Conservation (phyloP, 768 basidiomycete genomes). For the Tulasnella sp. region DNA sequence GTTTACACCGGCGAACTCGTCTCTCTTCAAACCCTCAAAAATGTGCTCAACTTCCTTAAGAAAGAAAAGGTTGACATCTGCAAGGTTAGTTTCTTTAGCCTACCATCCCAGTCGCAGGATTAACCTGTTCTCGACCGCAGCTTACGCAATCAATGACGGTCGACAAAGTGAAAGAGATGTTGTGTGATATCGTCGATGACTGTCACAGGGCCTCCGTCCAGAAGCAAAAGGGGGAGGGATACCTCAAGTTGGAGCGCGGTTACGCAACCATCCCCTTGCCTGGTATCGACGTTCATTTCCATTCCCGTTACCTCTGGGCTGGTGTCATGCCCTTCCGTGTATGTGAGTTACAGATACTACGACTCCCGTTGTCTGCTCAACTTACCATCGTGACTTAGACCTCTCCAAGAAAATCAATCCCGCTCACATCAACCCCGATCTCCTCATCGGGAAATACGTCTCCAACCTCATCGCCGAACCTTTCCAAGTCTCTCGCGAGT, state of each 20-base stretch:
- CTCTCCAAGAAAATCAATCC: slow-evolving; percentile 97
- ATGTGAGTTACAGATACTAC: slow-evolving; percentile 47
- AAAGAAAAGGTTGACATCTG: slow-evolving; percentile 89
- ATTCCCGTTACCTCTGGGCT: slow-evolving; percentile 98
- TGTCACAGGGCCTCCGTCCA: slow-evolving; percentile 68
- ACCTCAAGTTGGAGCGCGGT: slow-evolving; percentile 91
- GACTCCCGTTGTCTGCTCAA: background rate
- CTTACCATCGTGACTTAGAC: slow-evolving; percentile 41
- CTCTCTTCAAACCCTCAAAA: slow-evolving; percentile 87
- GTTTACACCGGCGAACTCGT: slow-evolving; percentile 96
- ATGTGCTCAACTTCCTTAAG: slow-evolving; percentile 94
- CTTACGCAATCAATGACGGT: slow-evolving; percentile 79
- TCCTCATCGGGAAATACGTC: slow-evolving; percentile 91
- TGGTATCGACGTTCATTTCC: slow-evolving; percentile 99
- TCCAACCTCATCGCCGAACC: too few species aligned
- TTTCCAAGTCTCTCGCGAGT: too few species aligned
- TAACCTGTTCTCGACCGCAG: slow-evolving; percentile 54
- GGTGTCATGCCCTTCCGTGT: slow-evolving; percentile 96
- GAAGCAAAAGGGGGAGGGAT: slow-evolving; percentile 70
- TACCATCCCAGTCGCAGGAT: slow-evolving; percentile 30
- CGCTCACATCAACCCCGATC: slow-evolving; percentile 83
- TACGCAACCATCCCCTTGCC: slow-evolving; percentile 93
- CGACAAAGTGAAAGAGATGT: slow-evolving; percentile 94
- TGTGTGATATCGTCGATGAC: slow-evolving; percentile 80
- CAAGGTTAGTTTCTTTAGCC: slow-evolving; percentile 44